Evolutionary conservation across 2,329 filamentous ascomycete species (phyloP), one percentile per base, ranked within the genome.

Genomic region (Cryphonectria japonica): DNA sequence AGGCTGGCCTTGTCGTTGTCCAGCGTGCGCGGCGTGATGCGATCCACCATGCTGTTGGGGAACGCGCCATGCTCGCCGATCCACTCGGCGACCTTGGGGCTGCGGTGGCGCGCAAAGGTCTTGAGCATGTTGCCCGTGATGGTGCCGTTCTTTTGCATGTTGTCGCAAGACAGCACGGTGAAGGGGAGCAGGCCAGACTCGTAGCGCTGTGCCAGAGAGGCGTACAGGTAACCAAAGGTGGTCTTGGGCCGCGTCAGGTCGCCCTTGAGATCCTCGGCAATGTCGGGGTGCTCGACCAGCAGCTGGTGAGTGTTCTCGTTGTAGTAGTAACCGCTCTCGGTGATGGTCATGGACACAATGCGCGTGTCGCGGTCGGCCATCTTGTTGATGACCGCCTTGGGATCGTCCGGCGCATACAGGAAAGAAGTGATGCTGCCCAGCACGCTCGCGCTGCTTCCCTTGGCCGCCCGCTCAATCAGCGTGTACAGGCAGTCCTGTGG

Each of bases 301-400:
- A 87, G 80, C 79, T 86, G 78, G 79, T 87, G 85, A n/a, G 85
- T 85, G 81, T 87, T 86, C 76, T 87, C 85, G 76, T 87, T 86
- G 81, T 87, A 86, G 80, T 85, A 87, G 83, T 87, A 87, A 73
- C 85, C 85, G 75, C 83, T 85, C 80, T 87, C 85, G 60, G 85
- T 87, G 76, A 87, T 87, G 76, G 85, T 87, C 77, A 87, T 76
- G 22, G 85, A 87, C 43, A 87, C 85, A 72, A 87, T 87, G 76
- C 82, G 83, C 16, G 85, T 87, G 75, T 87, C 84, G 0, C 83
- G 81, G 78, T 86, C 82, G 1, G 85, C 85, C 85, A 87, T 86
- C 81, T 87, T 87, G 75, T 81, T 82, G 43, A 87, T 82, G 72
- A 87, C 85, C 50, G 84, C 84, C 78, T 85, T 81, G 66, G 83